Conservation (phyloP, 495 filamentous ascomycete species). For the Lichina pygmaea region DNA sequence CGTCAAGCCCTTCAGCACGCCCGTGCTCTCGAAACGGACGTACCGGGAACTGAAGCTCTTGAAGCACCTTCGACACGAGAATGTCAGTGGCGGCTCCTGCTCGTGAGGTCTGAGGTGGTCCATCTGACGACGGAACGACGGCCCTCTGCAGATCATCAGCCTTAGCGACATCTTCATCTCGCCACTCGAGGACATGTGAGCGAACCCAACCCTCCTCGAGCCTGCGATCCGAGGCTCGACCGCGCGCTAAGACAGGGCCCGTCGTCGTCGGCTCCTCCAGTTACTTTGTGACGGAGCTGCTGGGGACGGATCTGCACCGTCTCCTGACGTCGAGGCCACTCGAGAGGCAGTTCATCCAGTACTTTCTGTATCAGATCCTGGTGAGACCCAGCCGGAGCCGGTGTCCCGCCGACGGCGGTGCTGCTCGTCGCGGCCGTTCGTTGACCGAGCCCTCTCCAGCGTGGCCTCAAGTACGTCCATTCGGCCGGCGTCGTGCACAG, state of each 20-base stretch:
- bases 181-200: conserved; percentile 91
- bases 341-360: conserved; percentile 98
- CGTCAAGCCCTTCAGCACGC: conserved; percentile 99
- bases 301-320: conserved; percentile 89
- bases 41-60: conserved; percentile 93
- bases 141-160: conserved; percentile 53
- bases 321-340: conserved; percentile 84
- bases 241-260: neutral
- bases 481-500: conserved; percentile 94
- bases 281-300: conserved; percentile 92
- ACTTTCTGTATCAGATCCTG: conserved; percentile 96
- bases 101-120: neutral
- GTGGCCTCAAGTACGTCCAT: conserved; percentile 95
- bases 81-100: conserved; percentile 26
- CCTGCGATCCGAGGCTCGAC: neutral
- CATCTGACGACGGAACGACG: neutral
- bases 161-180: conserved; percentile 99
- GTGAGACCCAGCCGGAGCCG: conserved; percentile 15
- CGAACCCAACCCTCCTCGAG: neutral
- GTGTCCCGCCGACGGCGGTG: neutral
- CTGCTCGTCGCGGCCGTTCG: conserved; percentile 6
- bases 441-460: conserved; percentile 20
- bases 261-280: conserved; percentile 16
- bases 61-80: conserved; percentile 91
- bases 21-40: conserved; percentile 85